These are phyloP conservation scores for Scenedesmus sp. DNA, from an alignment of 163 green algal species.

Conservation along the genomic window DNA sequence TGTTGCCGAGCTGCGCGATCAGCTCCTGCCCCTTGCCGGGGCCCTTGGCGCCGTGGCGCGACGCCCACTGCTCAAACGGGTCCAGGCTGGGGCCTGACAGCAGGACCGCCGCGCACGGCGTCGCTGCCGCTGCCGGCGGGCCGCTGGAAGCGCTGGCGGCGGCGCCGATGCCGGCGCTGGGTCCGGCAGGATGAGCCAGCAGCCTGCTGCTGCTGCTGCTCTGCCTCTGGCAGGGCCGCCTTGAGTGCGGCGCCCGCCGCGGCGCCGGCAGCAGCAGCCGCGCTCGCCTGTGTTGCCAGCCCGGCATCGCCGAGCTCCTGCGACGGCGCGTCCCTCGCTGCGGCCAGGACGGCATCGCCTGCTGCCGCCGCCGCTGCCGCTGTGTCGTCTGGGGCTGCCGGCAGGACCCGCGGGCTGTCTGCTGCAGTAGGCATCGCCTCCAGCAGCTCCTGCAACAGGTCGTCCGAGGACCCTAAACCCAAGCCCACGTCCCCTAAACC, in stretches of 20 bases:
- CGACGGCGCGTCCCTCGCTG: no score
- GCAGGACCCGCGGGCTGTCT: neutral
- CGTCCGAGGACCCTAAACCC: neutral
- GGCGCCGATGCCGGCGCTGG: neutral
- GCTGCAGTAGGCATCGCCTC: neutral
- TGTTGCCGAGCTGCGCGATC: slow-evolving; percentile 1
- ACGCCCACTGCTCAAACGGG: slow-evolving; percentile 41
- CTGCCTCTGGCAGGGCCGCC: neutral
- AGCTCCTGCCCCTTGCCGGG: neutral
- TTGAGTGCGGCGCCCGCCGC: no score
- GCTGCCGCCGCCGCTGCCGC: neutral
- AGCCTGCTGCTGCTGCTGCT: neutral
- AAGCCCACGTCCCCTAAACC: neutral
- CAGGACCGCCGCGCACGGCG: neutral
- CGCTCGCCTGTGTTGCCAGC: no score
- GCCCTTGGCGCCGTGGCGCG: neutral
- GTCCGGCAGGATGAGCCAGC: neutral
- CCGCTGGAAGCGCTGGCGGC: neutral
- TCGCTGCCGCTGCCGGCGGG: neutral
- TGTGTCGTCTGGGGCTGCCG: neutral
- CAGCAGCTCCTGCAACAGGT: neutral
- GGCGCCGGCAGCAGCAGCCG: neutral
- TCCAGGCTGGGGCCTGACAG: slow-evolving; percentile 16
- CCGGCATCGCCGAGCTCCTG: no score
- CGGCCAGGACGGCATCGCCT: no score